Conservation (phyloP, 2,329 filamentous ascomycete genomes). For the Microdochium paspali region DNA sequence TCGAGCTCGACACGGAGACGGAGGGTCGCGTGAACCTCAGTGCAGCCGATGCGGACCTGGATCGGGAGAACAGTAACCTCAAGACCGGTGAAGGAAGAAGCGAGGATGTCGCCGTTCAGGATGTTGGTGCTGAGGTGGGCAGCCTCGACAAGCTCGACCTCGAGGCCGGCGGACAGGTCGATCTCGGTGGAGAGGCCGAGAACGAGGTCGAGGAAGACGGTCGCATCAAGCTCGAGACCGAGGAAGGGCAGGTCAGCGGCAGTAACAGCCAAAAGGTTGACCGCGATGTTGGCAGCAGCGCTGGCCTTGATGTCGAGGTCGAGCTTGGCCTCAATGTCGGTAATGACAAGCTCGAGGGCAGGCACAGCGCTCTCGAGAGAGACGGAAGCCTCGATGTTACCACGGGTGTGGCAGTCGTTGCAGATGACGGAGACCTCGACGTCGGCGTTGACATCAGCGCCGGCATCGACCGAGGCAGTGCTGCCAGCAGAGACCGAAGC, state of each 20-base stretch:
- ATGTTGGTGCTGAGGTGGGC: constrained; percentile 30
- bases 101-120: constrained; percentile 31
- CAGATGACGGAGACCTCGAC: constrained; percentile 27
- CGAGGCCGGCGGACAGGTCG: constrained; percentile 41
- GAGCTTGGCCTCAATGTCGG: constrained; percentile 40
- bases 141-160: constrained; percentile 38
- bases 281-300: constrained; percentile 35
- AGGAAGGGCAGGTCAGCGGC: constrained; percentile 28
- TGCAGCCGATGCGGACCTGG: constrained; percentile 32
- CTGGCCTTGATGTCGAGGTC: constrained; percentile 35
- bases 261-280: constrained; percentile 38
- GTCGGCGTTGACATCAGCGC: constrained; percentile 14
- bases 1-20: constrained; percentile 39
- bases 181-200: constrained; percentile 36
- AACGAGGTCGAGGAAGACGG: constrained; percentile 42
- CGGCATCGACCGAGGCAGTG: constrained; percentile 28
- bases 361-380: constrained; percentile 29
- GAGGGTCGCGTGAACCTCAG: constrained; percentile 36
- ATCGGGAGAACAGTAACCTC: constrained; percentile 34
- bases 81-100: constrained; percentile 39
- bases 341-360: constrained; percentile 34
- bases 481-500: no score
- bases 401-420: constrained; percentile 39
- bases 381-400: constrained; percentile 33
- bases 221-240: constrained; percentile 32